Evolutionary conservation across 2,329 filamentous ascomycete genomes (phyloP).

Genomic region (Sporothrix globosa): DNA sequence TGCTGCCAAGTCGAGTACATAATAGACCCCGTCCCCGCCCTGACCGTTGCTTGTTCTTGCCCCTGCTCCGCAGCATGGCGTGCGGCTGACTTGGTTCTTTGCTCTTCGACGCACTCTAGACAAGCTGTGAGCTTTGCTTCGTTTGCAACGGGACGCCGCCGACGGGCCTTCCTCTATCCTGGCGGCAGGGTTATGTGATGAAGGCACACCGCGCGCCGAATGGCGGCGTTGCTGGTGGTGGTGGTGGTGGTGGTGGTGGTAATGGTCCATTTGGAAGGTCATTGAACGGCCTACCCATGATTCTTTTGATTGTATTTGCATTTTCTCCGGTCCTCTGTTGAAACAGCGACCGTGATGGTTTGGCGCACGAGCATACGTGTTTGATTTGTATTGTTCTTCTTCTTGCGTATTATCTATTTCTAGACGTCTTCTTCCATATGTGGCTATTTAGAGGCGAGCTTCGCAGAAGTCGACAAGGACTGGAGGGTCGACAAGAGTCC

Average conservation of each 20-base stretch:
- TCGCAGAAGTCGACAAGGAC: neutral
- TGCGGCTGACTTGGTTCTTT: slow-evolving; percentile 16
- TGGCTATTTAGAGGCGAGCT: neutral
- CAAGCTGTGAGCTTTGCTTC: slow-evolving; percentile 13
- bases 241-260: neutral
- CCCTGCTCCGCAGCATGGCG: neutral
- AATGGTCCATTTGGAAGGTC: neutral
- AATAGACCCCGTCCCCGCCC: slow-evolving; percentile 7
- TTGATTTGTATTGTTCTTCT: neutral
- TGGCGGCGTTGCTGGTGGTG: neutral
- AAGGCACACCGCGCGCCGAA: neutral
- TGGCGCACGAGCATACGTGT: slow-evolving; percentile 13
- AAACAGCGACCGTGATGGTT: slow-evolving; percentile 20
- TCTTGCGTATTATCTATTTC: neutral
- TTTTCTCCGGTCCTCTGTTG: slow-evolving; percentile 16
- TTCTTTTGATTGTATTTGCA: neutral
- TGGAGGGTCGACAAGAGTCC: too few species aligned
- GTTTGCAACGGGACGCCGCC: neutral
- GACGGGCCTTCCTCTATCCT: neutral
- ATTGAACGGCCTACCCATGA: neutral
- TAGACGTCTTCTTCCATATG: neutral
- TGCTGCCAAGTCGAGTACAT: slow-evolving; percentile 37
- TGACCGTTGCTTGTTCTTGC: neutral
- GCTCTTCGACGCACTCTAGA: slow-evolving; percentile 3
- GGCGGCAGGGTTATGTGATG: neutral